Conservation (phyloP, 2,329 filamentous ascomycete species). For the Ophiostoma sp. region DNA sequence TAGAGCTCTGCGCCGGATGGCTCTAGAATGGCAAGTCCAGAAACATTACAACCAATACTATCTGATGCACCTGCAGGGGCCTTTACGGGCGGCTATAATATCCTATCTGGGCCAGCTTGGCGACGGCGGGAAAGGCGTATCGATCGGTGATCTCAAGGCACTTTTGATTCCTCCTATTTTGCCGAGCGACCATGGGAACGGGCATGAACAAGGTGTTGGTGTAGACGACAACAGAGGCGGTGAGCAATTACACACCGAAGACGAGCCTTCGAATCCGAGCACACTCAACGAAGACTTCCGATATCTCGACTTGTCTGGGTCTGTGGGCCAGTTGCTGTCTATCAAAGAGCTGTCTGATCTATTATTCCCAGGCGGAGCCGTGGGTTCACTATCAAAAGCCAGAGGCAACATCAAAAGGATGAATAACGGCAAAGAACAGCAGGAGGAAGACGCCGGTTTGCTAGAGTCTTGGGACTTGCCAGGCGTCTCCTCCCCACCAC, state of each 20-base stretch:
- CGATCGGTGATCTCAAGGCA: constrained; percentile 45
- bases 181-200: constrained; percentile 29
- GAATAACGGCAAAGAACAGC: background rate
- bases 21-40: constrained; percentile 51
- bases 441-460: constrained; percentile 23
- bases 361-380: constrained; percentile 36
- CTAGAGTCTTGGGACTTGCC: constrained; percentile 51
- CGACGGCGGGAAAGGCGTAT: constrained; percentile 37
- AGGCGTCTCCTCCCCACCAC: constrained; percentile 31
- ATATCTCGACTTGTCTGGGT: constrained; percentile 50
- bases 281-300: constrained; percentile 43
- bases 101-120: constrained; percentile 43
- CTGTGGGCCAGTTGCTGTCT: constrained; percentile 46
- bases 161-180: constrained; percentile 38
- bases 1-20: constrained; percentile 46
- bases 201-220: constrained; percentile 26
- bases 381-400: background rate
- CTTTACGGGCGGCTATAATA: constrained; percentile 48
- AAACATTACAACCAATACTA: constrained; percentile 52
- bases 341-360: constrained; percentile 50
- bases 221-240: constrained; percentile 13
- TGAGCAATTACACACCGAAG: background rate
- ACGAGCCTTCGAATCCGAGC: constrained; percentile 25
- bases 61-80: constrained; percentile 50
- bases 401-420: background rate